Evolutionary conservation across 2,329 filamentous ascomycete genomes (phyloP), one percentile per base, ranked within the genome.

Genomic region (Botrytis porri): DNA sequence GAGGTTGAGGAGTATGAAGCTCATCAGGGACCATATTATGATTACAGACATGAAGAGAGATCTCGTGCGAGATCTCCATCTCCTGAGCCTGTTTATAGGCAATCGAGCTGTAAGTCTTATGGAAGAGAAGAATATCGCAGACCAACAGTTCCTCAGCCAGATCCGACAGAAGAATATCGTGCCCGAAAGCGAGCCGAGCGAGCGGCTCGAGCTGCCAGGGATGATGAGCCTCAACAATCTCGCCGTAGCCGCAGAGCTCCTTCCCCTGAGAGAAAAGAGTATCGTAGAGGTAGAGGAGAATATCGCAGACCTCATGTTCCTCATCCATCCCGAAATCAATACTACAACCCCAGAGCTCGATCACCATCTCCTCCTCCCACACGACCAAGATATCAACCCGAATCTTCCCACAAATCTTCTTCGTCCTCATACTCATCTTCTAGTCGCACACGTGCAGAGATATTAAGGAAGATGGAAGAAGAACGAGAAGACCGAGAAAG

Each of bases 221-320:
- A 22, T 35, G 18, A 60, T 35, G 32, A 60, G 12, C 14, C 32
- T 32, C 57, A 35, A 22, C 29, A 3, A 60, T 35, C 57, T 35
- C 29, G 1, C 8, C 12, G 35, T 60, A 25, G 29, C 29, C 29
- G 57, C 8, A 43, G n/a, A 63, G 9, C 39, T 25, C n/a, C 61
- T 63, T 63, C 39, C 5, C 39, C 39, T 4, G 18, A 29, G 6
- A 54, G 32, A 54, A 25, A 39, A 39, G 25, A 66, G 1, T 22
- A 66, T 54, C 45, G 35, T 25, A 54, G 45, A 39, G 43, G 20
- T 20, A 20, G 7, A 39, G 64, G 39, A 39, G 25, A 67, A 8
- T 29, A 54, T 67, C 45, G 64, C 48, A 67, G 64, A 29, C 35
- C 22, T 22, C 64, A 54, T 51, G 45, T 67, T 37, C 64, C 64